A percentile compares a stretch with the other conserved stretches of the same genome.
phyloP scores from a whole-genome alignment of 179 eudicot genomes.

The Heliamphora pulchella region DNA sequence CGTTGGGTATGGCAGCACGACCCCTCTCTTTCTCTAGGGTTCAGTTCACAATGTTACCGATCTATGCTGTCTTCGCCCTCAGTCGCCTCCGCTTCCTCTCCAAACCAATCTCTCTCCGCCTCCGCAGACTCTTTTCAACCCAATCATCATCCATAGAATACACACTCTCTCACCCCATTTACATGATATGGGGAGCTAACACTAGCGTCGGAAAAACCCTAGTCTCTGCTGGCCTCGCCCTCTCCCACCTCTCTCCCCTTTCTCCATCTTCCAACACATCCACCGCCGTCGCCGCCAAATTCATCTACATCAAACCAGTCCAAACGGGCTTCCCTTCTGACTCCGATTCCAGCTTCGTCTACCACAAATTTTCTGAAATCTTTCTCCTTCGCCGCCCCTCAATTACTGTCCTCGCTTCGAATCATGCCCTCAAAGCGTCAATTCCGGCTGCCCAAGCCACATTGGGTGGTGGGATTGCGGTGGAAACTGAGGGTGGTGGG shows the following conservation, averaged over 20 bases:
- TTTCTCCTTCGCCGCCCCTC: conserved; percentile 25
- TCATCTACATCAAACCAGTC: conserved; percentile 66
- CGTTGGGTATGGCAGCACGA: no score
- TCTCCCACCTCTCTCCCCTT: conserved; percentile 30
- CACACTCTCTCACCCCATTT: conserved; percentile 76
- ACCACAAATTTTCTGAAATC: conserved; percentile 31
- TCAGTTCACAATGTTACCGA: conserved; percentile 16
- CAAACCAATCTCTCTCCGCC: conserved; percentile 16
- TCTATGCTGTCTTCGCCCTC: conserved; percentile 15
- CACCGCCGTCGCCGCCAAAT: conserved; percentile 15
- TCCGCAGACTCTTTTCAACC: conserved; percentile 13
- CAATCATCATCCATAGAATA: conserved; percentile 25
- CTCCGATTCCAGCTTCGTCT: conserved; percentile 75
- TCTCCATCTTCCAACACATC: not conserved
- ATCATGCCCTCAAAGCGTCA: conserved; percentile 33
- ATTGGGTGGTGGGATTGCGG: conserved; percentile 1
- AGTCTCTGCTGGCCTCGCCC: conserved; percentile 70
- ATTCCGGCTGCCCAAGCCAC: conserved; percentile 27
- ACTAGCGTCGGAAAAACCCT: conserved; percentile 91
- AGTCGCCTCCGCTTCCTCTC: conserved; percentile 16
- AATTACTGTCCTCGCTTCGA: conserved; percentile 37
- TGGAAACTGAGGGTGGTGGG: conserved; percentile 5
- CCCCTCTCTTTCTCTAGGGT: no score
- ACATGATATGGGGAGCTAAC: conserved; percentile 86
- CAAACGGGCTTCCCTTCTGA: conserved; percentile 84